These are phyloP conservation scores for Colletotrichum trifolii DNA, from an alignment of 2,329 filamentous ascomycete species.

Conservation along the genomic window DNA sequence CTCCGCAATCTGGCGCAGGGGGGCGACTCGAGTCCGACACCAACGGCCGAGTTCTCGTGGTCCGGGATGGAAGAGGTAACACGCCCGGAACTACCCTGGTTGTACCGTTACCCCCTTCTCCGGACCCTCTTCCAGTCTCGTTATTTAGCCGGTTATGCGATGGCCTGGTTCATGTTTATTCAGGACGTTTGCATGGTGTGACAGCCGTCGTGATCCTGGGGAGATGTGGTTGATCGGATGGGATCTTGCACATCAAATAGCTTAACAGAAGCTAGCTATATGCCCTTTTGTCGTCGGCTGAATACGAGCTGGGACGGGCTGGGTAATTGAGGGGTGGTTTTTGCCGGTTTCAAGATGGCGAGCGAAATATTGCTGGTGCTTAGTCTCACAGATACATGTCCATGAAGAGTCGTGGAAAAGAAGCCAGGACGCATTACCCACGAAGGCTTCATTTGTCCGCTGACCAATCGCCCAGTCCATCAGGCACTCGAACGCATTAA, in stretches of 20 bases:
- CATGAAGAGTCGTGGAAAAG: no score
- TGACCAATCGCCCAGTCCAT: no score
- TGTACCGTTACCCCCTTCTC: no score
- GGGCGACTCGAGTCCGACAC: not conserved
- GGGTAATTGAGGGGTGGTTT: not conserved
- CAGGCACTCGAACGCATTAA: no score
- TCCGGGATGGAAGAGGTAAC: not conserved
- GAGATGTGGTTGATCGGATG: not conserved
- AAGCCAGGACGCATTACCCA: no score
- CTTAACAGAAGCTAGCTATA: conserved; percentile 8
- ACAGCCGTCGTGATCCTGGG: conserved; percentile 3
- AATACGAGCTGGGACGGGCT: not conserved
- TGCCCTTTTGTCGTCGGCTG: not conserved
- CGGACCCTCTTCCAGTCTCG: no score
- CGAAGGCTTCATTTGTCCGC: no score
- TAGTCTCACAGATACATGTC: no score
- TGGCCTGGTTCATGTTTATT: conserved; percentile 1
- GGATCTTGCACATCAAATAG: conserved; percentile 15
- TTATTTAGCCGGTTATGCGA: conserved; percentile 11
- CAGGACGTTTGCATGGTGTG: not conserved
- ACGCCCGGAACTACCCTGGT: not conserved
- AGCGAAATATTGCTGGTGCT: not conserved
- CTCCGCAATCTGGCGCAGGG: conserved; percentile 29
- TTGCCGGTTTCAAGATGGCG: not conserved
- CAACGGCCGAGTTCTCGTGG: conserved; percentile 14